Percentiles rank a stretch among this genome's conserved stretches.
These are phyloP conservation scores for Annulohypoxylon bovei DNA, from an alignment of 495 filamentous ascomycete species.

Conservation along the genomic window DNA sequence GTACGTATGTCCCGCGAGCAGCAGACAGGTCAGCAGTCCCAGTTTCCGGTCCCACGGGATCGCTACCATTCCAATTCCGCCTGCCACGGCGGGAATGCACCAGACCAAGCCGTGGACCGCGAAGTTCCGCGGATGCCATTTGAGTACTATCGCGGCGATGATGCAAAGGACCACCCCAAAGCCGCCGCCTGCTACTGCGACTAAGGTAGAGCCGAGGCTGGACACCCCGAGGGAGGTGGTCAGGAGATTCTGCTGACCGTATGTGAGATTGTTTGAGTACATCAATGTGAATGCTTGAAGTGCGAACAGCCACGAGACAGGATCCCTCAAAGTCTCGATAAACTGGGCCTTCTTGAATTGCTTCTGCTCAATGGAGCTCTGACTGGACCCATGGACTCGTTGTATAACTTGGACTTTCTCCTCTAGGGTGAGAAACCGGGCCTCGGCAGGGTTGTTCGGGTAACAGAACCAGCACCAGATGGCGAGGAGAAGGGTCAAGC, in stretches of 20 bases:
- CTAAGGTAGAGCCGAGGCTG: conserved; percentile 15
- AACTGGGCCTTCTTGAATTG: conserved; percentile 19
- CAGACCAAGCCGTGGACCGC: conserved; percentile 10
- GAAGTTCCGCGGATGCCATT: conserved; percentile 1
- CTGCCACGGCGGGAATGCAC: conserved; percentile 16
- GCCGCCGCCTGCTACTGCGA: conserved; percentile 9
- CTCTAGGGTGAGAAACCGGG: conserved; percentile 15
- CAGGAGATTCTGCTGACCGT: conserved; percentile 17
- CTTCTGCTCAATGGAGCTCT: conserved; percentile 19
- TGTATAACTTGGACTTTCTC: conserved; percentile 17
- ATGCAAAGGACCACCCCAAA: conserved; percentile 7
- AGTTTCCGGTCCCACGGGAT: conserved; percentile 17
- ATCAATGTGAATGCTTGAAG: conserved; percentile 18
- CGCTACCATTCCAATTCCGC: conserved; percentile 18
- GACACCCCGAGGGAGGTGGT: conserved; percentile 18
- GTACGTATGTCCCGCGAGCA: conserved; percentile 15
- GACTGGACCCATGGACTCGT: conserved; percentile 9
- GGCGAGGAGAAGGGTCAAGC: conserved; percentile 11
- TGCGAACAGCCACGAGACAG: conserved; percentile 15
- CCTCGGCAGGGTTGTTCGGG: conserved; percentile 11
- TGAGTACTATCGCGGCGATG: not conserved
- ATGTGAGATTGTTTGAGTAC: conserved; percentile 22
- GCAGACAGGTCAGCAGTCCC: not conserved
- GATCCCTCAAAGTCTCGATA: conserved; percentile 14
- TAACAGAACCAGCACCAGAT: conserved; percentile 13